Evolutionary conservation across 352 stramenopile genomes (phyloP), one percentile per base, ranked within the genome.

Genomic region (Pythium oligandrum): DNA sequence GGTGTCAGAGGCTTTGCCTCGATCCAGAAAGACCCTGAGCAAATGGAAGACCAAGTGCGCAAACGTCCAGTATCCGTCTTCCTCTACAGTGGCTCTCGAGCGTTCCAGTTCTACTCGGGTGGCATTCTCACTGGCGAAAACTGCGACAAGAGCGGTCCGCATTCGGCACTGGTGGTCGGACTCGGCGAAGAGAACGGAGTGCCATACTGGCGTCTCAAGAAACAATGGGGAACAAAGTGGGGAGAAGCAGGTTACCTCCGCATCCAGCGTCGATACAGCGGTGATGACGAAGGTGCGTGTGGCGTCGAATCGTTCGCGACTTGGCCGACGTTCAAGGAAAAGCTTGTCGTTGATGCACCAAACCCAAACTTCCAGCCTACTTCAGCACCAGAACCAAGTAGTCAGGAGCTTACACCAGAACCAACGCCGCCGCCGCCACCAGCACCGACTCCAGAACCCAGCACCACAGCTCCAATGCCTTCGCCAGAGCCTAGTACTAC

Each of bases 141-240:
- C 63, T 86, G 72, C 36, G 70, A 78, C 64, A 81, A 73, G 61
- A 68, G 57, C 3, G 77, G 77, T 32, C 65, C 66, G n/a, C 70
- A 84, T 54, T 83, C 75, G 38, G 78, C 65, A 0, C 63, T 91
- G 1, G 70, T 67, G 0, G 76, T 91, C n/a, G 81, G 81, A 6
- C 88, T 80, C 40, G 71, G 74, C 31, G 65, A 73, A 36, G 71
- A 76, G n/a, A 72, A 80, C 30, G 66, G 67, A 9, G 30, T 72
- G n/a, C 35, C 51, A 3, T 83, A 79, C 56, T 82, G 74, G 74
- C 78, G 75, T 44, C 65, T 90, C 45, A 86, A 87, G 61, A 91
- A 91, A 59, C 76, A 82, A 53, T 91, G 78, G 78, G 81, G 81
- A 4, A 74, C 69, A 2, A 55, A 59, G 3, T 92, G 81, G 79